Conservation (phyloP, 2,329 filamentous ascomycete genomes). For the Fusarium brevicatenulatum region DNA sequence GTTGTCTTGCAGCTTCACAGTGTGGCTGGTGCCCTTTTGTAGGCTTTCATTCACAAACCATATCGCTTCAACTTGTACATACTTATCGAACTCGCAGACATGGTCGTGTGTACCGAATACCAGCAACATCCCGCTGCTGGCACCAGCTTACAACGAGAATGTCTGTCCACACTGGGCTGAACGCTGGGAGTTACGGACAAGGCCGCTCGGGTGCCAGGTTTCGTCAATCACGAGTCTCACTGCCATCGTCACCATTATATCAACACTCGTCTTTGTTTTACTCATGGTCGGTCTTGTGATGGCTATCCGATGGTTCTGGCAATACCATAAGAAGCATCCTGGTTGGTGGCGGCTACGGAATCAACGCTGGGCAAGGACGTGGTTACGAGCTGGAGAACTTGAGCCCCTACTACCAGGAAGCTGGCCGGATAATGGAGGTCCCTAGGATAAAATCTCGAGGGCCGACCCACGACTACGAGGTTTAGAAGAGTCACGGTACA, state of each 20-base stretch:
- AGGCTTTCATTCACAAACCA: conserved; percentile 29
- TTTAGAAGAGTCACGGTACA: background rate
- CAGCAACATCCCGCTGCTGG: conserved; percentile 57
- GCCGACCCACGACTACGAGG: conserved; percentile 12
- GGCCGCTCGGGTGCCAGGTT: conserved; percentile 50
- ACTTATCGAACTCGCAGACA: conserved; percentile 51
- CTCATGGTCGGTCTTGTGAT: conserved; percentile 39
- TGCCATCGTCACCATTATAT: conserved; percentile 42
- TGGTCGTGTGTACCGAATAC: conserved; percentile 65
- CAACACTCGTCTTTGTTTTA: conserved; percentile 44
- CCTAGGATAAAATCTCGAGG: conserved; percentile 5
- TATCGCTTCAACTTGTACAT: background rate
- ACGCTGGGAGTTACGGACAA: conserved; percentile 52
- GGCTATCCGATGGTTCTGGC: conserved; percentile 35
- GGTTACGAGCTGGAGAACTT: conserved; percentile 41
- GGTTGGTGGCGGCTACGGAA: conserved; percentile 29
- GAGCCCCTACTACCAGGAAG: conserved; percentile 45
- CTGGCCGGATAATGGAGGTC: background rate
- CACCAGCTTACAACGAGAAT: conserved; percentile 60
- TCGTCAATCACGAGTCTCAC: conserved; percentile 50
- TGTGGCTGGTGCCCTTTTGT: conserved; percentile 67
- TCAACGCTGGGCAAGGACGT: conserved; percentile 23
- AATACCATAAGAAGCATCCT: conserved; percentile 34
- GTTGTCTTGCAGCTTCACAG: conserved; percentile 55
- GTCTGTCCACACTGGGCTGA: conserved; percentile 63